A percentile compares a stretch with the other conserved stretches of the same genome.
Conservation (phyloP, 306 rosid species). For the Hippophae rhamnoides region DNA sequence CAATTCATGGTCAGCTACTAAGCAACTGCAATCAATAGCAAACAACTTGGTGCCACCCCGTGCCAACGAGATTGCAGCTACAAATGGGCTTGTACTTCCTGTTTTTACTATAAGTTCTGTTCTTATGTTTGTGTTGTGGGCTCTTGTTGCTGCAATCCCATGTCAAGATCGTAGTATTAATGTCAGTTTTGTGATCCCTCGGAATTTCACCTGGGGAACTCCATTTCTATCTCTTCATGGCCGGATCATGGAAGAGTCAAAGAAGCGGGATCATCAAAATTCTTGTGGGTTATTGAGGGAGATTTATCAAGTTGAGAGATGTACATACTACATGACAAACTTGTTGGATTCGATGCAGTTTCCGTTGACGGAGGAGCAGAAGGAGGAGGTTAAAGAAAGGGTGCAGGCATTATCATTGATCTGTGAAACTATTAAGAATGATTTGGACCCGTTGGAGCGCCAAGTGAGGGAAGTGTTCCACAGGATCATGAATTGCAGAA, state of each 20-base stretch:
- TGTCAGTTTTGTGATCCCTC: constrained; percentile 57
- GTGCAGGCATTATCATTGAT: constrained; percentile 44
- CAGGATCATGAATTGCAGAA: constrained; percentile 60
- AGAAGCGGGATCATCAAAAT: constrained; percentile 64
- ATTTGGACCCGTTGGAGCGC: constrained; percentile 71
- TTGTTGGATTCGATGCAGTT: constrained; percentile 63
- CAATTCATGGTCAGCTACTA: constrained; percentile 82
- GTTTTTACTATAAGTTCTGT: constrained; percentile 69
- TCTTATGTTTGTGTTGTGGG: constrained; percentile 63
- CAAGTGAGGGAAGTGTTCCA: constrained; percentile 72
- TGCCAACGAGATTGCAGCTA: constrained; percentile 49
- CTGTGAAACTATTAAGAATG: constrained; percentile 43
- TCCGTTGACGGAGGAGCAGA: constrained; percentile 60
- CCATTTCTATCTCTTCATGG: constrained; percentile 49
- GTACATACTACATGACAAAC: constrained; percentile 59
- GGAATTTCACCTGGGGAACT: constrained; percentile 60
- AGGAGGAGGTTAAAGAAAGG: constrained; percentile 47
- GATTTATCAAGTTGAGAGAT: constrained; percentile 64
- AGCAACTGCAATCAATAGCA: constrained; percentile 80
- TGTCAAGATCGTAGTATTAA: constrained; percentile 79
- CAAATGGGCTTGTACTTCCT: constrained; percentile 52
- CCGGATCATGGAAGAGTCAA: constrained; percentile 71
- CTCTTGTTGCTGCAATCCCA: constrained; percentile 85
- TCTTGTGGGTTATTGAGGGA: constrained; percentile 73
- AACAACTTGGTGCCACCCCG: constrained; percentile 67